Evolutionary conservation across 2,329 filamentous ascomycete species (phyloP).

Genomic region (Botryotinia convoluta): DNA sequence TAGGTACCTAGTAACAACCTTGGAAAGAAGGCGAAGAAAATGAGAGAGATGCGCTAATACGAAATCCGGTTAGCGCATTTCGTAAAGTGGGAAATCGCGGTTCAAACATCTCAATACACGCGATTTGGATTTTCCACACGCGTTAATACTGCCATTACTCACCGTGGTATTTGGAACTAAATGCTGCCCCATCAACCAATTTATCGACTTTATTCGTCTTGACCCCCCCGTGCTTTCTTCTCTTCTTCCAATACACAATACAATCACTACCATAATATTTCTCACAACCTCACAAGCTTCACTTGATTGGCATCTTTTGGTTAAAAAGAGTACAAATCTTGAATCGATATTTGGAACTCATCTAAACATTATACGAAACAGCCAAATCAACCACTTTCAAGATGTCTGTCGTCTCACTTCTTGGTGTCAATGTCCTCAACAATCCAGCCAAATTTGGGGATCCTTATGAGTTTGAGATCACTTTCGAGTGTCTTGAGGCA

Average conservation of each 20-base stretch:
- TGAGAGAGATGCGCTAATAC: neutral
- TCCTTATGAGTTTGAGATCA: conserved; percentile 96
- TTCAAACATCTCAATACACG: conserved; percentile 1
- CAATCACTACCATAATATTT: neutral
- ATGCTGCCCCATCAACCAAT: conserved; percentile 15
- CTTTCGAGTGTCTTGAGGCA: conserved; percentile 93
- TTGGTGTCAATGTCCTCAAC: conserved; percentile 94
- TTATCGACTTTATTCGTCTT: conserved; percentile 5
- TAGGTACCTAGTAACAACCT: neutral
- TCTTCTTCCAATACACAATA: neutral
- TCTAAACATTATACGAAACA: neutral
- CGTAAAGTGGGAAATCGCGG: conserved; percentile 16
- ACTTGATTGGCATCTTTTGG: neutral
- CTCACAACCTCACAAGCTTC: neutral
- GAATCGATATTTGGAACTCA: neutral
- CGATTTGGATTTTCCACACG: conserved; percentile 3
- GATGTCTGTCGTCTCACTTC: conserved; percentile 95
- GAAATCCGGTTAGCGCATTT: neutral
- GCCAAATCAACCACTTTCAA: conserved; percentile 36
- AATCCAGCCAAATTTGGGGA: conserved; percentile 94
- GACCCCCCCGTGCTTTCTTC: neutral
- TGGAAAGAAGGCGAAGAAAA: conserved; percentile 1
- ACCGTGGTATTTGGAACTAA: conserved; percentile 1
- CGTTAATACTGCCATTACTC: neutral
- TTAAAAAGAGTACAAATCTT: neutral